These are phyloP conservation scores for Plicaturopsis crispa DNA, from an alignment of 768 basidiomycete genomes.

Conservation along the genomic window DNA sequence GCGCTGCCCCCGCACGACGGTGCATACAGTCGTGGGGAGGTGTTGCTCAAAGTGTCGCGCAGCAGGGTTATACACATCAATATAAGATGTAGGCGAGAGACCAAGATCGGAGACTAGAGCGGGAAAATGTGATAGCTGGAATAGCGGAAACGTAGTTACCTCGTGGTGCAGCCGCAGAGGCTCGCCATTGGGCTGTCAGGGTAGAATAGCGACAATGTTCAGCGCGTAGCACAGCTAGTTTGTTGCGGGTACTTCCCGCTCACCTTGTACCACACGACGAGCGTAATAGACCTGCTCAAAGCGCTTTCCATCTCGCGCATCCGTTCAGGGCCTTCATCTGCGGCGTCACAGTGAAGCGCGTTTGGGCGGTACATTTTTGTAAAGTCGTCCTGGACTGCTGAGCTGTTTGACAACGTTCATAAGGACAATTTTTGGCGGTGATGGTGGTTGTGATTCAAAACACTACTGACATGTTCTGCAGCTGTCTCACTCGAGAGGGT, in stretches of 20 bases:
- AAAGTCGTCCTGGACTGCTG: no score
- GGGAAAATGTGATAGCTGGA: constrained; percentile 47
- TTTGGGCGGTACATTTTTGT: no score
- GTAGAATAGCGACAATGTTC: constrained; percentile 13
- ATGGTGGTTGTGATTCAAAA: no score
- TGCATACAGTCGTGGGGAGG: constrained; percentile 46
- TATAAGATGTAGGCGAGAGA: constrained; percentile 40
- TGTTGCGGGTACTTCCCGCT: constrained; percentile 9
- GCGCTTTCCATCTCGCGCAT: constrained; percentile 28
- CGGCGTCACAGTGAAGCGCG: no score
- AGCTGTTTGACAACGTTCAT: no score
- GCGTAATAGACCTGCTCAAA: constrained; percentile 47
- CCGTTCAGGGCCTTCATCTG: no score
- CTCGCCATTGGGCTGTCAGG: constrained; percentile 37
- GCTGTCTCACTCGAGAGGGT: no score
- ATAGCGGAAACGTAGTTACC: constrained; percentile 58
- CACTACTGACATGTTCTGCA: no score
- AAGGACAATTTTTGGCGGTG: no score
- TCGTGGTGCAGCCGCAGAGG: constrained; percentile 52
- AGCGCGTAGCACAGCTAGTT: constrained; percentile 5
- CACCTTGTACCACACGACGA: constrained; percentile 71
- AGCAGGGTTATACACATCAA: constrained; percentile 50
- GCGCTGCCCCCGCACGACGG: constrained; percentile 53
- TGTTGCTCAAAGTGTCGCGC: constrained; percentile 66
- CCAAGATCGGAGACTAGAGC: constrained; percentile 49